Percentiles rank a stretch among this genome's conserved stretches.
Evolutionary conservation across 2,329 filamentous ascomycete genomes (phyloP).

Genomic region (Neofusicoccum sp.): DNA sequence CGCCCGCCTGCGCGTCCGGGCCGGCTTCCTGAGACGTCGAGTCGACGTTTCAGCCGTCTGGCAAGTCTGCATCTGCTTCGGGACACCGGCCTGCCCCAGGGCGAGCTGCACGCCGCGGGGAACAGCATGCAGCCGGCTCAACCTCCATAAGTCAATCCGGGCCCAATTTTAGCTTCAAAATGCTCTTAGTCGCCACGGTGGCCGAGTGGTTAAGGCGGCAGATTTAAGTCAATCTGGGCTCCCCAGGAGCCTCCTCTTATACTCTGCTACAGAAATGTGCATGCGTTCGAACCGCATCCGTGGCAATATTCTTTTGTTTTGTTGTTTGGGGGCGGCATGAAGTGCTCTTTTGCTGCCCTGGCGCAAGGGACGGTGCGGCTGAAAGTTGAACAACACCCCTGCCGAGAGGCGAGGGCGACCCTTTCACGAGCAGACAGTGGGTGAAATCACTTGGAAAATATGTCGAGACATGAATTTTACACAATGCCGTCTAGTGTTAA

Average conservation of each 20-base stretch:
- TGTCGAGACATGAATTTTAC: neutral
- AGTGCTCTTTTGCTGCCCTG: neutral
- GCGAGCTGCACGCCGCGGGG: neutral
- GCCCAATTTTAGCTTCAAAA: neutral
- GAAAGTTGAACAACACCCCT: no score
- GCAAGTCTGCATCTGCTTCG: neutral
- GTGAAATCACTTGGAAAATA: no score
- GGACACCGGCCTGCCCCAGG: no score
- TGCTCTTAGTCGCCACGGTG: neutral
- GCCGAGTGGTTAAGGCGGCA: conserved; percentile 18
- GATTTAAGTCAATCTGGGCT: conserved; percentile 7
- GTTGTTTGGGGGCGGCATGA: no score
- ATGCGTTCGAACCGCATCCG: conserved; percentile 16
- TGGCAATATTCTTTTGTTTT: conserved; percentile 6
- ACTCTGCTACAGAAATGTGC: conserved; percentile 13
- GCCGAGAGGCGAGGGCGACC: no score
- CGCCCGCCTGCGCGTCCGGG: no score
- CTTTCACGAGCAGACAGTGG: no score
- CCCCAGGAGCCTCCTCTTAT: neutral
- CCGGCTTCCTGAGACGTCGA: neutral
- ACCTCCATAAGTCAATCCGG: neutral
- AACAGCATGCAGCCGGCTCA: neutral
- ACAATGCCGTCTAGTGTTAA: conserved; percentile 4
- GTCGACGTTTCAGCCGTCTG: neutral
- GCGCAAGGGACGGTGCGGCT: neutral